Base-by-base conservation (phyloP, 2,329 filamentous ascomycete species). In the Colletotrichum sublineola region DNA sequence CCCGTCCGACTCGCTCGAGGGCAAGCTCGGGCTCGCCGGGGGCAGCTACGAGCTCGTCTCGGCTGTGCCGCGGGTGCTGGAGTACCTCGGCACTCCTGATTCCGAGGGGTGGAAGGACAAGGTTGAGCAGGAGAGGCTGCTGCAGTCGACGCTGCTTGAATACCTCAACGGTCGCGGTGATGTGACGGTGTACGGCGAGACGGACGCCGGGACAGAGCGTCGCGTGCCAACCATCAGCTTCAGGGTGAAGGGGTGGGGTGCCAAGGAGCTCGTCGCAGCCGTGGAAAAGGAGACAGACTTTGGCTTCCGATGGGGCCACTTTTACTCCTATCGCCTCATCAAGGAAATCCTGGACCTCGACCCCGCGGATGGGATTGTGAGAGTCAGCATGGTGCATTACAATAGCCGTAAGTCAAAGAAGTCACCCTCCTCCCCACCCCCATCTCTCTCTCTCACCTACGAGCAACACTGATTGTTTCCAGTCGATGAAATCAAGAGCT, bases 321-420 rank as follows among this genome's bases (percentile, higher is more conserved):
- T 94, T 76, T 94, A 94, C 79, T 90, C 88, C 15, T 88, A 92
- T 75, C 82, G 92, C 20, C 78, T 94, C 74, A 84, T 88, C 15
- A 82, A 88, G 70, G 88, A 92, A 2, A 82, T 93, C 0, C 77
- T 94, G 48, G 85, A 85, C 0, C 80, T 93, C 62, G 86, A 84
- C 0, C 83, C 87, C 11, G 86, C 67, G 1, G 78, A 93, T 75
- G 92, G 91, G 0, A 88, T 94, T 11, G 86, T 92, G 5, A 85
- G 92, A 74, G 89, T 93, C n/a, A 93, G 90, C 76, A 85, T 93
- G 84, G 86, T 92, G 67, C 92, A 94, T 80, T 94, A 94, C 77
- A 94, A 94, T 76, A 93, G 90, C 3, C 78, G 88, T 90, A 77
- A 84, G 87, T 85, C 44, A n/a, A 33, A 31, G 12, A 31, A n/a